A percentile compares a stretch with the other conserved stretches of the same genome.
phyloP scores from a whole-genome alignment of 2,329 filamentous ascomycete genomes.

The Sporothrix euskadiensis region DNA sequence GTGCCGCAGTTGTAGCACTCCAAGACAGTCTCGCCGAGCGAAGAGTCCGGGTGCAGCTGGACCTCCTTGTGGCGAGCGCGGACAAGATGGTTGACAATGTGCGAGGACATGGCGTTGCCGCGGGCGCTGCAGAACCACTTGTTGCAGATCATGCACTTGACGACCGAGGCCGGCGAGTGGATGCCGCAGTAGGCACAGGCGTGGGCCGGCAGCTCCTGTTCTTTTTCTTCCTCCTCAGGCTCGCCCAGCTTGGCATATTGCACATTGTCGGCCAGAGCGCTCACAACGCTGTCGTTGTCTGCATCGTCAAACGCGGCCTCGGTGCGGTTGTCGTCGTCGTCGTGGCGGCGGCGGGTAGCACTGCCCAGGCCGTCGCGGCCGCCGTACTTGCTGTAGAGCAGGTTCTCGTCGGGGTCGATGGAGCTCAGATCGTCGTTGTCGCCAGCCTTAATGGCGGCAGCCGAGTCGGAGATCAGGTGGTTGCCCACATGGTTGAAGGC shows the following conservation, averaged over 20 bases:
- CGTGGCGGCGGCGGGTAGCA: conserved; percentile 62
- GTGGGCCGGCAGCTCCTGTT: conserved; percentile 88
- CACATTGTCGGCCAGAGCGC: conserved; percentile 74
- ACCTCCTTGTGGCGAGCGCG: conserved; percentile 98
- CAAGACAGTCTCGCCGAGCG: conserved; percentile 90
- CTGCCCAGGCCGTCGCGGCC: conserved; percentile 54
- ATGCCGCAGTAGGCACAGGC: conserved; percentile 99
- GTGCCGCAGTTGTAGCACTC: conserved; percentile 99
- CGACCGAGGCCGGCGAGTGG: conserved; percentile 90
- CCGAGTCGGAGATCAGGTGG: conserved; percentile 80
- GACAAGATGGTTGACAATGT: conserved; percentile 97
- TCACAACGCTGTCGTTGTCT: conserved; percentile 74
- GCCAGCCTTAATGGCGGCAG: conserved; percentile 82
- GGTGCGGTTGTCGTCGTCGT: conserved; percentile 87
- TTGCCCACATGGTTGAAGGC: conserved; percentile 87
- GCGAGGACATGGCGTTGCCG: conserved; percentile 92
- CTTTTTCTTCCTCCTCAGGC: conserved; percentile 66
- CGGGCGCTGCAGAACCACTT: conserved; percentile 99
- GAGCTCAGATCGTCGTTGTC: conserved; percentile 72
- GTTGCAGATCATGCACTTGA: conserved; percentile 92
- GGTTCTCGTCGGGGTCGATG: conserved; percentile 75
- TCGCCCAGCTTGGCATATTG: conserved; percentile 59
- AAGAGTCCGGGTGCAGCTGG: conserved; percentile 88
- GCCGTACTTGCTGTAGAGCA: conserved; percentile 71
- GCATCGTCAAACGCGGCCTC: conserved; percentile 75